Evolutionary conservation across 495 filamentous ascomycete species (phyloP).

Genomic region (Penicillium angulare): DNA sequence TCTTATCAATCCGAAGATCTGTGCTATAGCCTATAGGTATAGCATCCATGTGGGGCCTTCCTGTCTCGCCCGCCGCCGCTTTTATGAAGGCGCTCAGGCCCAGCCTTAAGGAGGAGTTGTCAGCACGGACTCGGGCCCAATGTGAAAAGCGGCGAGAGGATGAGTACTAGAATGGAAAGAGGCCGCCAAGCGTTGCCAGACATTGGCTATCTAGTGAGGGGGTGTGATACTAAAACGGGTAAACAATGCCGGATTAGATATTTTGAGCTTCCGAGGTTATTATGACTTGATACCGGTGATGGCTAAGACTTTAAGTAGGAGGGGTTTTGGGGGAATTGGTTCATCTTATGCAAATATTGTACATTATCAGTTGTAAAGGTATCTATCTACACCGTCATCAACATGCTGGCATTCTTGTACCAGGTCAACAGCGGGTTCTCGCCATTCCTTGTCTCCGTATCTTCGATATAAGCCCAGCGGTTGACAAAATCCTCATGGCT

Average conservation of each 20-base stretch:
- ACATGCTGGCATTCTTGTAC: slow-evolving; percentile 91
- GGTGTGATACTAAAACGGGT: too few species aligned
- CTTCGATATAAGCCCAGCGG: slow-evolving; percentile 85
- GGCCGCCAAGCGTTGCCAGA: too few species aligned
- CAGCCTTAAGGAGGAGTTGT: too few species aligned
- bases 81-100: too few species aligned
- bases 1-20: background rate
- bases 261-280: too few species aligned
- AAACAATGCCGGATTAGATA: too few species aligned
- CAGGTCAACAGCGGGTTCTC: slow-evolving; percentile 91
- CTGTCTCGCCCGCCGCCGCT: too few species aligned
- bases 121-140: too few species aligned
- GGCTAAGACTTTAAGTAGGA: background rate
- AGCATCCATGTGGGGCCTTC: background rate
- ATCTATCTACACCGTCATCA: slow-evolving; percentile 68
- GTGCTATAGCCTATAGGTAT: too few species aligned
- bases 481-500: slow-evolving; percentile 87
- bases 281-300: background rate
- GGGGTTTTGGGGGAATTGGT: background rate
- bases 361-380: background rate
- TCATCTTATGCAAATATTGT: background rate
- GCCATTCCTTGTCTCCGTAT: slow-evolving; percentile 81
- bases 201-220: too few species aligned
- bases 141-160: too few species aligned
- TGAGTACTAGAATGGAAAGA: too few species aligned